Percentiles rank a stretch among this genome's conserved stretches.
Evolutionary conservation across 257 asterid genomes (phyloP).

Genomic region (Jacaranda mimosifolia): DNA sequence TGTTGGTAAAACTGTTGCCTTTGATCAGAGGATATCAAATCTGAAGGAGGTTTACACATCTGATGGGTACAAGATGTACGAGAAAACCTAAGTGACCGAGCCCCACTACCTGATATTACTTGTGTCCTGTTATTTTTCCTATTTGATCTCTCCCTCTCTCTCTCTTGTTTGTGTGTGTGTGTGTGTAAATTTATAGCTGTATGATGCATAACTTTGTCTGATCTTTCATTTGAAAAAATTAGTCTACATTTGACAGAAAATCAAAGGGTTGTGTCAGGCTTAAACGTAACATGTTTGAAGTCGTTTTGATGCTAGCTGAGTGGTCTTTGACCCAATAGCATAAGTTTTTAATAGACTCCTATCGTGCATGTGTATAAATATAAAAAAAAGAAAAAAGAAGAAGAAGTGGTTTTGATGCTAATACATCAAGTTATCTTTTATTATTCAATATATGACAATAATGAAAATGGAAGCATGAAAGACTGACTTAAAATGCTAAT

Average conservation of each 20-base stretch:
- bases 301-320: no score
- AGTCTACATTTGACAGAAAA: background rate
- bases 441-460: background rate
- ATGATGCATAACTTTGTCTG: background rate
- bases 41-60: slow-evolving; percentile 87
- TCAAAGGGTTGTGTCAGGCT: slow-evolving; percentile 25
- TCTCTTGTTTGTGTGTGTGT: background rate
- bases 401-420: slow-evolving; percentile 3
- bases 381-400: no score
- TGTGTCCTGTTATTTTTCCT: slow-evolving; percentile 15
- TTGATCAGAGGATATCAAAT: slow-evolving; percentile 72
- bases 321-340: no score
- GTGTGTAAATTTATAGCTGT: slow-evolving; percentile 23
- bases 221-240: background rate
- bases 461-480: background rate
- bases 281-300: background rate
- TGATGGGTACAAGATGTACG: slow-evolving; percentile 91
- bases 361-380: no score
- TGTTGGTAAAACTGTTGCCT: slow-evolving; percentile 75
- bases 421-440: slow-evolving; percentile 14
- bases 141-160: background rate
- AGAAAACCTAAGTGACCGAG: slow-evolving; percentile 7
- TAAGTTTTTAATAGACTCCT: no score
- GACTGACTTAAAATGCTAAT: slow-evolving; percentile 15
- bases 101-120: background rate